Evolutionary conservation across 352 stramenopile genomes (phyloP).

Genomic region (Globisporangium canariense): DNA sequence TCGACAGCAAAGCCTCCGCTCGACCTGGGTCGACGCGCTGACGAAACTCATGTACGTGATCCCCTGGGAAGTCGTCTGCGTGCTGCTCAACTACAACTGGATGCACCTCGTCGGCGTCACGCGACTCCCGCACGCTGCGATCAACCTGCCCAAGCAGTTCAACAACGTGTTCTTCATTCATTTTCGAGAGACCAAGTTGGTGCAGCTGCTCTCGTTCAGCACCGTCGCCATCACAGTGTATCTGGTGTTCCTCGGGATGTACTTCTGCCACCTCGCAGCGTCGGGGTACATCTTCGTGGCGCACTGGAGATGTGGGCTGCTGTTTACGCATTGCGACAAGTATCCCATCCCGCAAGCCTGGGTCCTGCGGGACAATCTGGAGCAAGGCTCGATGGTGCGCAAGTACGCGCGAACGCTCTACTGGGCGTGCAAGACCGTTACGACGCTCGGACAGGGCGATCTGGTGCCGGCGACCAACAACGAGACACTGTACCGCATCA

Average conservation of each 20-base stretch:
- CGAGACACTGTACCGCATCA: conserved; percentile 58
- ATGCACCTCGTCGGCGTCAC: conserved; percentile 42
- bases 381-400: conserved; percentile 36
- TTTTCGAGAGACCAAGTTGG: conserved; percentile 16
- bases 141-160: conserved; percentile 20
- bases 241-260: conserved; percentile 46
- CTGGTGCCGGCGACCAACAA: conserved; percentile 47
- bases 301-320: conserved; percentile 36
- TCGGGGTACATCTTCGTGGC: conserved; percentile 63
- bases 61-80: conserved; percentile 35
- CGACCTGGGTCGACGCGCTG: conserved; percentile 8
- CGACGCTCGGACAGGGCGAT: conserved; percentile 67
- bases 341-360: conserved; percentile 32
- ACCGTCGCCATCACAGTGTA: conserved; percentile 39
- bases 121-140: conserved; percentile 23
- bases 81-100: conserved; percentile 32
- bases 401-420: conserved; percentile 64
- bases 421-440: conserved; percentile 70
- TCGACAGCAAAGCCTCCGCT: background rate
- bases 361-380: conserved; percentile 58
- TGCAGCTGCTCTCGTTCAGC: conserved; percentile 44
- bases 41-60: conserved; percentile 11
- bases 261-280: conserved; percentile 51
- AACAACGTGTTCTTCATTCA: conserved; percentile 20
- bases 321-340: conserved; percentile 35